Evolutionary conservation across 495 filamentous ascomycete genomes (phyloP).

Genomic region (Schizothecium vesticola): DNA sequence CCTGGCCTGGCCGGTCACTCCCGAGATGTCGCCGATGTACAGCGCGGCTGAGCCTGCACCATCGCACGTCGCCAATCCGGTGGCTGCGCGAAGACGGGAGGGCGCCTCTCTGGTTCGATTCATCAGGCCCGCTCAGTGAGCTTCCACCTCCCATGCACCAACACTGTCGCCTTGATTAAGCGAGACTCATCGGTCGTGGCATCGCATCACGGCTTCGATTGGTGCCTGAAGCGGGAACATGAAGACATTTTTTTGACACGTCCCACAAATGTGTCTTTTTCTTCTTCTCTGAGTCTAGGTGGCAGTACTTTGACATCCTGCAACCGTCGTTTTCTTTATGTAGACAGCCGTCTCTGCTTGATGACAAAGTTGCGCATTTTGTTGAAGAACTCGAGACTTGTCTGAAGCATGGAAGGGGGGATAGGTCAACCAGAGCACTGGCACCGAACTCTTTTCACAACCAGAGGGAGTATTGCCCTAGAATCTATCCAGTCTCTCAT

Average conservation of each 20-base stretch:
- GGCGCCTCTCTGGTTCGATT: too few relatives aligned
- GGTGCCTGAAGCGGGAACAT: not conserved
- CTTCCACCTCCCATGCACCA: not conserved
- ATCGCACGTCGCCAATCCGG: not conserved
- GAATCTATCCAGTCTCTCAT: too few relatives aligned
- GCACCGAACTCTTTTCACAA: too few relatives aligned
- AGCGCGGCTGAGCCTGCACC: not conserved
- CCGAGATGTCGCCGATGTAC: not conserved
- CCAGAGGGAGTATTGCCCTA: too few relatives aligned
- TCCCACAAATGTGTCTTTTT: not conserved
- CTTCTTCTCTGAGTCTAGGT: not conserved
- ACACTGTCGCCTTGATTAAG: not conserved
- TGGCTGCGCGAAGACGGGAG: not conserved
- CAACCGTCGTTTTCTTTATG: too few relatives aligned
- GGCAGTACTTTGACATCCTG: too few relatives aligned
- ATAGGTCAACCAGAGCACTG: too few relatives aligned
- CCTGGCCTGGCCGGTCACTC: not conserved
- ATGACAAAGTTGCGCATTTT: too few relatives aligned
- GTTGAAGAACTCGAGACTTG: too few relatives aligned
- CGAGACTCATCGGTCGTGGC: not conserved
- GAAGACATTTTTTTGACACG: not conserved
- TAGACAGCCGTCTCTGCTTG: too few relatives aligned
- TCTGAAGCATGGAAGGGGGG: too few relatives aligned
- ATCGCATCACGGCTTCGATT: not conserved
- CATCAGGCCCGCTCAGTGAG: not conserved